Percentiles rank a stretch among this genome's conserved stretches.
Conservation (phyloP, 495 filamentous ascomycete species). For the Durotheca rogersii region DNA sequence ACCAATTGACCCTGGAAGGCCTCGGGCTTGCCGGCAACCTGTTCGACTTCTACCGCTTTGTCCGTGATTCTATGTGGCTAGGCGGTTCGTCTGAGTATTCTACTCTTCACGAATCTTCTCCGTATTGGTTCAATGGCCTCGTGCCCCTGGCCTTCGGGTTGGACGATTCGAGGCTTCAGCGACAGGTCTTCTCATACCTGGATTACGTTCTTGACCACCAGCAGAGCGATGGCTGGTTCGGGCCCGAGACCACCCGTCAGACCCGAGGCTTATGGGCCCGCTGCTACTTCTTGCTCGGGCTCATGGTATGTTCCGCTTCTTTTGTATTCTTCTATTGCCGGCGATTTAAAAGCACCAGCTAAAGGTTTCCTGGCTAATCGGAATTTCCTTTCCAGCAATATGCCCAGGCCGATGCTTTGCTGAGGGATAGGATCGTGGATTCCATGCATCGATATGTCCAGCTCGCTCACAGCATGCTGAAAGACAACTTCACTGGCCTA, state of each 20-base stretch:
- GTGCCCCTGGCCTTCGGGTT: conserved; percentile 63
- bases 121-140: conserved; percentile 68
- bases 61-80: conserved; percentile 56
- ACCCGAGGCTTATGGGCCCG: conserved; percentile 57
- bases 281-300: conserved; percentile 54
- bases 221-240: conserved; percentile 61
- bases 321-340: background rate
- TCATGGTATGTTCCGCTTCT: conserved; percentile 37
- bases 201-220: conserved; percentile 55
- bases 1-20: conserved; percentile 54
- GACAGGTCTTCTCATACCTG: conserved; percentile 51
- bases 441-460: conserved; percentile 41
- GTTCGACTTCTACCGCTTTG: conserved; percentile 60
- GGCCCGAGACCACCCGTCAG: conserved; percentile 51
- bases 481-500: conserved; percentile 52
- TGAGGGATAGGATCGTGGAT: conserved; percentile 40
- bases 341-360: background rate
- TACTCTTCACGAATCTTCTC: conserved; percentile 57
- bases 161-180: conserved; percentile 56
- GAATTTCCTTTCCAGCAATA: conserved; percentile 52
- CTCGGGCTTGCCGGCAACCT: conserved; percentile 61
- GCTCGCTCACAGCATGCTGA: conserved; percentile 55
- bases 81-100: conserved; percentile 61
- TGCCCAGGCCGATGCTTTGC: conserved; percentile 48
- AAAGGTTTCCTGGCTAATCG: conserved; percentile 29